Conservation (phyloP, 306 rosid genomes). For the Gillenia trifoliata region DNA sequence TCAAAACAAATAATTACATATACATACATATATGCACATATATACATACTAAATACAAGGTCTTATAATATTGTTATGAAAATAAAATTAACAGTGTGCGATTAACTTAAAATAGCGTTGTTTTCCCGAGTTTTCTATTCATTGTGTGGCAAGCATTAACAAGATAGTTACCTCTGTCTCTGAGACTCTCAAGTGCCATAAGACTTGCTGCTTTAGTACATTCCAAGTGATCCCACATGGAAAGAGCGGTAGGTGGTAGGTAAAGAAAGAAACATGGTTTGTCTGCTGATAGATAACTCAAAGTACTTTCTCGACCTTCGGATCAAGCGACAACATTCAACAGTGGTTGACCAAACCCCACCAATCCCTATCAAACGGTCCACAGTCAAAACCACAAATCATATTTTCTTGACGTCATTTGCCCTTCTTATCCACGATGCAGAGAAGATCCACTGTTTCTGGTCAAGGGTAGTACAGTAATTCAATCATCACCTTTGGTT, state of each 20-base stretch:
- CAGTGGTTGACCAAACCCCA: slow-evolving; percentile 42
- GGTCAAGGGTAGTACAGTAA: slow-evolving; percentile 14
- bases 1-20: too few relatives aligned
- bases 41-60: too few relatives aligned
- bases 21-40: too few relatives aligned
- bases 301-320: background rate
- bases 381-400: slow-evolving; percentile 3
- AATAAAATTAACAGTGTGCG: too few relatives aligned
- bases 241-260: background rate
- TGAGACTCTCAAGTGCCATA: background rate
- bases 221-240: background rate
- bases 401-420: background rate
- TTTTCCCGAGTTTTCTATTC: too few relatives aligned
- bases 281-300: background rate
- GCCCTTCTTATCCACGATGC: background rate
- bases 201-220: background rate
- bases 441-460: background rate
- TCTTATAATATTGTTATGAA: too few relatives aligned
- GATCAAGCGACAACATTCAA: slow-evolving; percentile 11
- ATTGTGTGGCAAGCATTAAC: too few relatives aligned
- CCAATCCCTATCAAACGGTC: slow-evolving; percentile 37
- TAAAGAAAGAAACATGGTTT: background rate
- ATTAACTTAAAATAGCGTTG: too few relatives aligned
- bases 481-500: background rate
- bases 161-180: too few relatives aligned